Evolutionary conservation across 495 filamentous ascomycete species (phyloP).

Genomic region (Talaromyces adpressus): DNA sequence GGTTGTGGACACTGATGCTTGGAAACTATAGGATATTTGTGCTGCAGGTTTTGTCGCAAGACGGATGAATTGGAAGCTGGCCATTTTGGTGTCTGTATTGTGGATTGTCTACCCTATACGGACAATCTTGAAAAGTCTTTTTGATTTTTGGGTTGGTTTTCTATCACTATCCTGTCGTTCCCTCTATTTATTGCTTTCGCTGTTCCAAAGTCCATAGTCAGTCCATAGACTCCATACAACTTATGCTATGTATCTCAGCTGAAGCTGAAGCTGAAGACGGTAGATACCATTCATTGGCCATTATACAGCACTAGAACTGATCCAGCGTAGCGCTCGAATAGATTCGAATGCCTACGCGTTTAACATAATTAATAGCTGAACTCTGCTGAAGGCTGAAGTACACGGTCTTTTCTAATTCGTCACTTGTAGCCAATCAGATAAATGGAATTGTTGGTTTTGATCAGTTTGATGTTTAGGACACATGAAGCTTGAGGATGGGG

Average conservation of each 20-base stretch:
- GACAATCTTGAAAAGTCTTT: background rate
- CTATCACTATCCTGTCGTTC: background rate
- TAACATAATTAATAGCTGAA: background rate
- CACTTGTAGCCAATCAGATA: background rate
- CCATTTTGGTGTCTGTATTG: conserved; percentile 11
- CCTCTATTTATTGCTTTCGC: background rate
- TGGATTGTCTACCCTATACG: background rate
- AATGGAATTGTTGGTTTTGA: background rate
- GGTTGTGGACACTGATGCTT: conserved; percentile 10
- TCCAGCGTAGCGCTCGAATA: background rate
- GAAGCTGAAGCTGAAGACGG: background rate
- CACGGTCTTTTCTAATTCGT: background rate
- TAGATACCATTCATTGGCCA: background rate
- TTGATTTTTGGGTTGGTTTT: background rate
- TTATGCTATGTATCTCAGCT: background rate
- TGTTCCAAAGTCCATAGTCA: background rate
- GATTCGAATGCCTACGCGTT: background rate
- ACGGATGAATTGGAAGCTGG: conserved; percentile 10
- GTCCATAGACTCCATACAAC: background rate
- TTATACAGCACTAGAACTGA: background rate
- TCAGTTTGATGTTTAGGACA: background rate
- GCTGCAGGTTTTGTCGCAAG: conserved; percentile 24
- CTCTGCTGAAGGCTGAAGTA: background rate
- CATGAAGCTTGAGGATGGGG: background rate
- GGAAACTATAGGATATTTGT: conserved; percentile 20